Evolutionary conservation across 257 asterid genomes (phyloP), one percentile per base, ranked within the genome.

Genomic region (Hygrophila difformis): DNA sequence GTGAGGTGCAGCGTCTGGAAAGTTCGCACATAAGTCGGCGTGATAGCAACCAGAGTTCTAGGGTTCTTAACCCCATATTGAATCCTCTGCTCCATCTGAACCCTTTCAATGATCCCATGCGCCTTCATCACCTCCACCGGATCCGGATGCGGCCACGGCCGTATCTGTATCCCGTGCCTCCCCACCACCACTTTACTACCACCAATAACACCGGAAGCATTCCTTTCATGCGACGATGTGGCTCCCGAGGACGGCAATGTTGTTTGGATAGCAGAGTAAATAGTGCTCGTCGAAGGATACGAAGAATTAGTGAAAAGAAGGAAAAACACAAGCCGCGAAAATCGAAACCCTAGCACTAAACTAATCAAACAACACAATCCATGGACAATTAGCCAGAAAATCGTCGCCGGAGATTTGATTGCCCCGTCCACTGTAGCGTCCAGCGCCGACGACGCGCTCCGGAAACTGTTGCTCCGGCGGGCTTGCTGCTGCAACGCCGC

Each of bases 141-240:
- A 72, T 86, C 85, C 61, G 99, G 99, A 70, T 91, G 97, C 48
- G 99, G 99, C 99, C 99, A 91, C n/a, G 96, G 93, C 51, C 95
- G 46, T 33, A 82, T 82, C 71, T 78, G 66, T 34, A 91, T 91
- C 65, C 95, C 96, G 47, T 91, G 99, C 71, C 99, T 59, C 36
- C 99, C 99, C 2, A 86, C 99, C 60, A 91, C 95, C 56, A 91
- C 99, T 46, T 81, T 44, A 29, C 93, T 79, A 24, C 76, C 65
- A 8, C 51, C 62, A 40, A 55, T 51, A 21, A 16, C 59, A 41
- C 35, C 53, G 47, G 82, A 62, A 13, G 21, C 5, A 47, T 77
- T 80, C 53, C 56, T 50, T 50, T 47, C 73, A 44, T 57, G 61
- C 42, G 65, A 56, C 12, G 53, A 63, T 39, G 58, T 54, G 47